These are phyloP conservation scores for Gymnopilus junonius DNA, from an alignment of 768 basidiomycete species.

Conservation along the genomic window DNA sequence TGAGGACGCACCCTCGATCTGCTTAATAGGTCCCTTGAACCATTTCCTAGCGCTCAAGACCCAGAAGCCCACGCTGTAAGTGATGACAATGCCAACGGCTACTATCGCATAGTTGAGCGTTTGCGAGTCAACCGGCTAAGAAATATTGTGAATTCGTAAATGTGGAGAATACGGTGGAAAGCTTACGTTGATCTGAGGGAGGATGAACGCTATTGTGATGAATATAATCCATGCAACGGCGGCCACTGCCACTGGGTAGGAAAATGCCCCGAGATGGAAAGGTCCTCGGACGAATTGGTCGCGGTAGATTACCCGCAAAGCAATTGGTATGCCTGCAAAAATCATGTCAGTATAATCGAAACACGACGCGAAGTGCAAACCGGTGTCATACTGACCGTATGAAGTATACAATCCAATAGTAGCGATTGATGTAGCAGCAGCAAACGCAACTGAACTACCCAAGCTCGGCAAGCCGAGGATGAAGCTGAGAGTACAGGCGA, in stretches of 20 bases:
- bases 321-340: slow-evolving; percentile 64
- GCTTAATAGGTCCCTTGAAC: slow-evolving; percentile 73
- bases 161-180: background rate
- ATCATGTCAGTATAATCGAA: background rate
- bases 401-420: slow-evolving; percentile 81
- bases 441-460: slow-evolving; percentile 72
- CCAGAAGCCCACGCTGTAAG: slow-evolving; percentile 74
- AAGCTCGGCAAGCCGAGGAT: slow-evolving; percentile 75
- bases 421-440: slow-evolving; percentile 63
- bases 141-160: background rate
- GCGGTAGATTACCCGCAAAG: slow-evolving; percentile 64
- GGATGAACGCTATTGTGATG: slow-evolving; percentile 75
- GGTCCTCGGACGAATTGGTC: slow-evolving; percentile 67
- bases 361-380: background rate
- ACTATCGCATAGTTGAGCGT: slow-evolving; percentile 80
- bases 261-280: slow-evolving; percentile 71
- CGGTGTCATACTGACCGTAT: slow-evolving; percentile 55
- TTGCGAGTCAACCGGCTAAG: slow-evolving; percentile 68
- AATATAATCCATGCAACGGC: slow-evolving; percentile 74
- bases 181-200: slow-evolving; percentile 66
- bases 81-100: slow-evolving; percentile 73
- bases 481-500: slow-evolving; percentile 78
- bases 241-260: slow-evolving; percentile 57
- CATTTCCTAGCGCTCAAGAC: slow-evolving; percentile 69
- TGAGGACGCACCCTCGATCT: slow-evolving; percentile 54